These are phyloP conservation scores for Arabidopsis thaliana DNA, from an alignment of 345 rosid genomes.

Conservation along the genomic window TAIR10.1 NC_003070.9:3184001-3184500, in stretches of 20 bases:
- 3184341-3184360: background rate
- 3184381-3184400: too few species aligned
- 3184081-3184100: background rate
- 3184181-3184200: constrained; percentile 26
- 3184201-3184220: constrained; percentile 29
- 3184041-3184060: constrained; percentile 1
- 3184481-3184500: background rate
- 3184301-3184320: constrained; percentile 35
- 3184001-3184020: background rate
- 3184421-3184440: background rate
- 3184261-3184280: background rate
- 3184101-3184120: constrained; percentile 14
- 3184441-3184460: background rate
- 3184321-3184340: background rate
- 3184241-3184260: background rate
- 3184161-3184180: constrained; percentile 20
- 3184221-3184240: constrained; percentile 26
- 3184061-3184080: background rate
- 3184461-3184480: background rate
- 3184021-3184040: background rate
- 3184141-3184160: constrained; percentile 8
- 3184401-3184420: background rate
- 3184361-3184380: background rate
- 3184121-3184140: constrained; percentile 1
- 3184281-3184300: constrained; percentile 31